Evolutionary conservation across 768 basidiomycete genomes (phyloP).

Genomic region (Suillus occidentalis): DNA sequence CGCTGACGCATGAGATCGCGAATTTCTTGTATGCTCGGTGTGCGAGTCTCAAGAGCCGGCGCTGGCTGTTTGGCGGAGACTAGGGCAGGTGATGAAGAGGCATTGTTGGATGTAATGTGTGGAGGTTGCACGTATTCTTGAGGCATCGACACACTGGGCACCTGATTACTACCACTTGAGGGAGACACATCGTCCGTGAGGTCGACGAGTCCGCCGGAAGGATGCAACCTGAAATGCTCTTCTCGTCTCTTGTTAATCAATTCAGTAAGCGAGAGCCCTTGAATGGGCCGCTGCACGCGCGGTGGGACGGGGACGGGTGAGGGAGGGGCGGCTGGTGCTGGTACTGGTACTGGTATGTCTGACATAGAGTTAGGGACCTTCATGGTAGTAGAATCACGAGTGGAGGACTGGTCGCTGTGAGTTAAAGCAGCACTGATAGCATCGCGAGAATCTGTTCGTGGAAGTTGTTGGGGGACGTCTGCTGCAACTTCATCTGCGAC

Average conservation of each 20-base stretch:
- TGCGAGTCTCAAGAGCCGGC: not conserved
- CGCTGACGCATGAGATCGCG: constrained; percentile 4
- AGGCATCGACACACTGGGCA: not conserved
- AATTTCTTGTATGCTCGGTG: constrained; percentile 3
- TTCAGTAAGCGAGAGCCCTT: constrained; percentile 22
- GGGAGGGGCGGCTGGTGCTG: constrained; percentile 7
- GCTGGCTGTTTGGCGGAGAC: not conserved
- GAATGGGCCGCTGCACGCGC: constrained; percentile 15
- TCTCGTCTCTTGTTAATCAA: constrained; percentile 23
- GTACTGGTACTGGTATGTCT: not conserved
- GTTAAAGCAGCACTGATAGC: not conserved
- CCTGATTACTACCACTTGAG: not conserved
- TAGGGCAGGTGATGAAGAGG: not conserved
- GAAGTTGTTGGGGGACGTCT: not conserved
- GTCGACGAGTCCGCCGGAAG: constrained; percentile 2
- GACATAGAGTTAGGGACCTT: not conserved
- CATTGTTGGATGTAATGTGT: not conserved
- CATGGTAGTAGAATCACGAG: constrained; percentile 1
- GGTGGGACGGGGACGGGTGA: constrained; percentile 19
- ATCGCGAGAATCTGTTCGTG: not conserved
- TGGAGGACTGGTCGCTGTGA: not conserved
- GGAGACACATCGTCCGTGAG: not conserved
- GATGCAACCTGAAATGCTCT: not conserved
- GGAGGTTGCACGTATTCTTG: not conserved
- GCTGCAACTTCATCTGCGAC: not conserved